Base-by-base conservation (phyloP, 306 rosid species). In the Sicyos baderoa region DNA sequence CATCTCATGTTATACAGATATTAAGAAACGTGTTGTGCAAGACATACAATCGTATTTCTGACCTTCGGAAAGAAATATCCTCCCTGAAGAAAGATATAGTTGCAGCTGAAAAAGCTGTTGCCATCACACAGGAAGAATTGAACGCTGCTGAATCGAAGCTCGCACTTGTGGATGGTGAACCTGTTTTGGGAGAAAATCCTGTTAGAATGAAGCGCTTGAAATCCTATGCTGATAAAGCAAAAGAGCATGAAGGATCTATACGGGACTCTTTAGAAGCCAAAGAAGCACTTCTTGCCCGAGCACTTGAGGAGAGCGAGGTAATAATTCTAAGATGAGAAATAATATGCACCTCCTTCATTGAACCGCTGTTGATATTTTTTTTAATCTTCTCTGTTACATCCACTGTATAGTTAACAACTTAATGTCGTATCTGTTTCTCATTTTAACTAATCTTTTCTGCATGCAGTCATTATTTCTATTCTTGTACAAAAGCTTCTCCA, bases 131-230 rank as follows among this genome's bases (percentile, higher is more conserved):
- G 75, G 77, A 80, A 19, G 97, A 94, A 76, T 76, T 86, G 77
- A 91, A 80, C 5, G 79, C 79, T 54, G 91, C 97, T 9, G 97
- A 90, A 85, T 86, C 91, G 48, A 88, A 84, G 83, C 96, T 94
- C 21, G 49, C 95, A 65, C 84, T 94, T 19, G 91, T 88, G 74
- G 99, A 94, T 75, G 89, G 96, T 54, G 99, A 94, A 75, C 97
- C 99, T 73, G 95, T 94, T 81, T 74, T 88, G 74, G 99, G 99
- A 21, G 99, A 94, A 52, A 94, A 86, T 75, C 99, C 97, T 23
- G 79, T 55, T 58, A 84, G 84, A 72, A 56, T 88, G 86, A 94
- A 79, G 84, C 94, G 95, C 42, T 82, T 94, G 86, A 90, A 88
- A 80, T 84, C 79, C 17, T 81, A 72, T 63, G 86, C 90, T 64